Evolutionary conservation across 2,329 filamentous ascomycete species (phyloP).

Genomic region (Beauveria australis): DNA sequence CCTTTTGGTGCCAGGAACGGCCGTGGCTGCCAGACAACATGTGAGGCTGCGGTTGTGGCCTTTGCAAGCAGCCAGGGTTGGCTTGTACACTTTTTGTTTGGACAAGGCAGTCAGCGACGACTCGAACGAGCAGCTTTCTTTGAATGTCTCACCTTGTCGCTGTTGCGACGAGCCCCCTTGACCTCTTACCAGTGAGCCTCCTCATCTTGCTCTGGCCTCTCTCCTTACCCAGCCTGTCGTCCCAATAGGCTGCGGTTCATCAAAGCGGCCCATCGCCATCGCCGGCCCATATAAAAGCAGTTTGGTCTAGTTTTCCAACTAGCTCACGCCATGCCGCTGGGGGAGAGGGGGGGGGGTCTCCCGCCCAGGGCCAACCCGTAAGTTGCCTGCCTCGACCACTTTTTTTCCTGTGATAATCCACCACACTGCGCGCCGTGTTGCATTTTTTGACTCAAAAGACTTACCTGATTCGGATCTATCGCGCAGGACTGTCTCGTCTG

Average conservation of each 20-base stretch:
- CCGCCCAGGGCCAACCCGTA: background rate
- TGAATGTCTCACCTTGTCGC: conserved; percentile 4
- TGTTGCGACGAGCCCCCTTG: background rate
- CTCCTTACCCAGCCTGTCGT: background rate
- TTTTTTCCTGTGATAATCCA: background rate
- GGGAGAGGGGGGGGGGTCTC: no score
- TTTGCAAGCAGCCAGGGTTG: no score
- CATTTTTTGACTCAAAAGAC: conserved; percentile 8
- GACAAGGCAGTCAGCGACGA: background rate
- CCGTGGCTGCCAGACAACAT: background rate
- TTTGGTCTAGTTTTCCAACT: background rate
- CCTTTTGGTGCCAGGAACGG: conserved; percentile 6
- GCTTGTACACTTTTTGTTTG: no score
- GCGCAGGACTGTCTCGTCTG: conserved; percentile 2
- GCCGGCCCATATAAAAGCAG: background rate
- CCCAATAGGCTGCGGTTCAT: background rate
- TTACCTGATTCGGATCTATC: conserved; percentile 5
- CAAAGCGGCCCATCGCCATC: background rate
- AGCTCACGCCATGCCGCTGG: background rate
- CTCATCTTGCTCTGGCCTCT: background rate
- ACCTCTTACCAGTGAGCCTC: background rate
- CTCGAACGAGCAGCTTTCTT: background rate
- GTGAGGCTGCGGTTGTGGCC: background rate
- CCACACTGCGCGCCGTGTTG: background rate
- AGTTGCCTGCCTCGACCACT: background rate